Evolutionary conservation across 106 monocot genomes (phyloP).

Genomic region (Dioscorea zingiberensis): DNA sequence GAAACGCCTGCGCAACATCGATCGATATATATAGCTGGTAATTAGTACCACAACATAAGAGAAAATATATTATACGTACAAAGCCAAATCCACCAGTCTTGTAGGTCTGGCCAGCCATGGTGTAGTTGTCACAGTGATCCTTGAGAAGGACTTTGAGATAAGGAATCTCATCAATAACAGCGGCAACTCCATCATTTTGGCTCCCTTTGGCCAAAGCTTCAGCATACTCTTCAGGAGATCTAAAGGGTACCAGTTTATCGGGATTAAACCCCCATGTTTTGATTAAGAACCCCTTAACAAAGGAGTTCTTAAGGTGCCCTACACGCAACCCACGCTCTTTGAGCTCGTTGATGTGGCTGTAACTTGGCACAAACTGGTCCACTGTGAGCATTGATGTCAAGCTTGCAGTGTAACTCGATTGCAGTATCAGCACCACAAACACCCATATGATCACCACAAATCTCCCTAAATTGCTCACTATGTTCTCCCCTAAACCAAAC

Average conservation of each 20-base stretch:
- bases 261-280: conserved; percentile 9
- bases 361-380: conserved; percentile 50
- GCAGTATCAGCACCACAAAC: conserved; percentile 74
- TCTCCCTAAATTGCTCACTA: conserved; percentile 48
- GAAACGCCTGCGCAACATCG: conserved; percentile 15
- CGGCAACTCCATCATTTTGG: conserved; percentile 23
- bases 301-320: conserved; percentile 40
- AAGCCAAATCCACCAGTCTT: conserved; percentile 38
- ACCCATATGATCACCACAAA: conserved; percentile 70
- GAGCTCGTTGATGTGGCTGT: conserved; percentile 39
- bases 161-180: conserved; percentile 38
- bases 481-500: conserved; percentile 15
- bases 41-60: no score
- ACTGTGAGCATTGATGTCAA: conserved; percentile 71
- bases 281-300: conserved; percentile 9
- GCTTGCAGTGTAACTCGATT: conserved; percentile 78
- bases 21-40: background rate
- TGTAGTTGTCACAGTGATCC: conserved; percentile 23
- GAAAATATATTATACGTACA: conserved; percentile 25
- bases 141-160: conserved; percentile 36
- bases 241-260: conserved; percentile 8
- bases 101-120: conserved; percentile 5
- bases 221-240: conserved; percentile 17
- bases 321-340: conserved; percentile 28
- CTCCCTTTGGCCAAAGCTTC: conserved; percentile 18